Evolutionary conservation across 2,329 filamentous ascomycete genomes (phyloP), one percentile per base, ranked within the genome.

Genomic region (Pseudophaeomoniella oleicola): DNA sequence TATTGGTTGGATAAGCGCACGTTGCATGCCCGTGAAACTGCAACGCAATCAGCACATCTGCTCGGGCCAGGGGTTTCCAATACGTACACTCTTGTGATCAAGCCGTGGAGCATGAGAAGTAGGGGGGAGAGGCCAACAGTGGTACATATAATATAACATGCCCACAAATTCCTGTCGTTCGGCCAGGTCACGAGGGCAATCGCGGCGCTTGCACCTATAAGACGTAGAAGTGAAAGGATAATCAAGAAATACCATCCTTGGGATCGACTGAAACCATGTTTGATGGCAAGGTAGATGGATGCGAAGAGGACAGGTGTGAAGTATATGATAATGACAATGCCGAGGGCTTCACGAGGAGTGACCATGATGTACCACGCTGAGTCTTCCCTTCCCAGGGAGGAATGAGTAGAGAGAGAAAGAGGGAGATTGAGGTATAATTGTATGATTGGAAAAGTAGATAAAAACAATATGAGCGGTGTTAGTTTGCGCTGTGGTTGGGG

Each of bases 211-310:
- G 63, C 55, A 29, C 70, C 71, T 14, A 69, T 46, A 32, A 74
- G 58, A 29, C 72, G 67, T 10, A 64, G 52, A 4, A 71, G 42
- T 18, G 62, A 64, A 48, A 78, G 69, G 19, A 72, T 45, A 32
- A 68, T 46, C 4, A 75, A 57, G 48, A 67, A 72, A 10, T 69
- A 45, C 64, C 69, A 76, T 30, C 70, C 71, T 1, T 62, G 55
- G 38, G 55, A 62, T 31, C 56, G 57, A 3, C 52, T 45, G 32
- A 60, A 50, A 18, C 60, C 60, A 47, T 62, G 60, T 13, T 51
- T 54, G 22, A 39, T 42, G 40, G 52, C 54, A 29, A 62, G 42
- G 37, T 48, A 49, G 5, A 44, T 18, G 2, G 56, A 45, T 2
- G 53, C 31, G 16, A 54, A 42, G 15, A 57, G 32, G 10, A 53